Percentiles rank a stretch among this genome's conserved stretches.
Conservation (phyloP, 73 alveolate genomes). For the Tetrahymena malaccensis region DNA sequence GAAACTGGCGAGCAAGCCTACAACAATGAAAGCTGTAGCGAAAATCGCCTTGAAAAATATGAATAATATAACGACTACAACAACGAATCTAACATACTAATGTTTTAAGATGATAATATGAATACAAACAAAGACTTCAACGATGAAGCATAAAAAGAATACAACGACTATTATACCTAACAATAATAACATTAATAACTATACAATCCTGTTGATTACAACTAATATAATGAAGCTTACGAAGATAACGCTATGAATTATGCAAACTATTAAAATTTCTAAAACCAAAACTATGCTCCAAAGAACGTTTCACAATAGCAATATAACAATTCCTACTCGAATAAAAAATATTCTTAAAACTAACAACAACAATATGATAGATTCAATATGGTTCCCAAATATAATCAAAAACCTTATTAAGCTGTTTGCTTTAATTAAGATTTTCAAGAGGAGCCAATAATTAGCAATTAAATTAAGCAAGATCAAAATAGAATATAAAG, state of each 20-base stretch:
- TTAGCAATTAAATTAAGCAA: background rate
- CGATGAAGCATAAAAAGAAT: background rate
- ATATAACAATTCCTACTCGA: background rate
- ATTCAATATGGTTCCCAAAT: background rate
- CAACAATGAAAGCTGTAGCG: background rate
- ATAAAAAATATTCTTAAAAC: background rate
- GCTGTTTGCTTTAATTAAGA: background rate
- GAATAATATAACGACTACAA: background rate
- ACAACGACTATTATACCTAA: background rate
- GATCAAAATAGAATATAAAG: background rate
- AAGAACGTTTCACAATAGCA: background rate
- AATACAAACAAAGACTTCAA: background rate
- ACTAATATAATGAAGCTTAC: background rate
- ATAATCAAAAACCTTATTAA: background rate
- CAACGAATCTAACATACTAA: background rate
- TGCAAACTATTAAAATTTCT: too few relatives aligned
- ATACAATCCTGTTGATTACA: background rate
- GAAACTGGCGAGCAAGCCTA: background rate
- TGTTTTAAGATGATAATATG: background rate
- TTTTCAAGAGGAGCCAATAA: background rate
- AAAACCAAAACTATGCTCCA: background rate
- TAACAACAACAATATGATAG: background rate
- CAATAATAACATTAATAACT: background rate
- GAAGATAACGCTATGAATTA: background rate
- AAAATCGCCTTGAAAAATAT: background rate